These are phyloP conservation scores for Tephrocybe sp. DNA, from an alignment of 768 basidiomycete species.

Conservation along the genomic window DNA sequence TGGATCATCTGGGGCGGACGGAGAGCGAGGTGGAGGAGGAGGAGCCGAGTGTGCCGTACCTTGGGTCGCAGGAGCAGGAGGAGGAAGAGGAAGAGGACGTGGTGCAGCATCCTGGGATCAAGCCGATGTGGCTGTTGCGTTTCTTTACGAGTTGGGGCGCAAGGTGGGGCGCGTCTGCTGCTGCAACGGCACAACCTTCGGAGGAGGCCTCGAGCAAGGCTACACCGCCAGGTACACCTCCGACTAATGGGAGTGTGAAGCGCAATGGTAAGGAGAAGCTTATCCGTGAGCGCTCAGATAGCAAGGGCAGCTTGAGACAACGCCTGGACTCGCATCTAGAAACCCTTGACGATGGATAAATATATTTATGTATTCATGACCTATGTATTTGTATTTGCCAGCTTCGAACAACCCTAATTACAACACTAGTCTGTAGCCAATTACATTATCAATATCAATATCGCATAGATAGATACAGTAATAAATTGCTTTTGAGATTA, in stretches of 20 bases:
- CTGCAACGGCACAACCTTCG: constrained; percentile 6
- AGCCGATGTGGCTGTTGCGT: constrained; percentile 73
- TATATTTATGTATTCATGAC: too few relatives aligned
- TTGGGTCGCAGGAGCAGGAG: constrained; percentile 30
- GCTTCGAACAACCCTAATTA: not conserved
- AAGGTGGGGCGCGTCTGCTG: constrained; percentile 40
- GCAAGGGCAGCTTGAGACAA: not conserved
- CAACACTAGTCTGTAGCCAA: constrained; percentile 13
- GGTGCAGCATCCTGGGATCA: constrained; percentile 55
- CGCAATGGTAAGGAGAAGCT: not conserved
- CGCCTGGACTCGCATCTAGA: not conserved
- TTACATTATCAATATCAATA: constrained; percentile 20
- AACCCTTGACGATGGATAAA: not conserved
- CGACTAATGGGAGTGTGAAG: not conserved
- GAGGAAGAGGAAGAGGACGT: constrained; percentile 58
- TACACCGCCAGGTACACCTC: constrained; percentile 1
- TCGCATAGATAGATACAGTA: constrained; percentile 12
- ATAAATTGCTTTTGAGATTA: constrained; percentile 20
- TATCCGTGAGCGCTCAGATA: not conserved
- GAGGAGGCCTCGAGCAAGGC: constrained; percentile 7
- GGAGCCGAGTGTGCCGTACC: constrained; percentile 27
- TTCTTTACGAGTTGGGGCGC: constrained; percentile 80
- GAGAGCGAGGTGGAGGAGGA: constrained; percentile 81
- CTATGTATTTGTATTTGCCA: too few relatives aligned
- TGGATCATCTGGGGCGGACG: constrained; percentile 68